These are phyloP conservation scores for Blastocystis sp. DNA, from an alignment of 352 stramenopile genomes.

Conservation along the genomic window DNA sequence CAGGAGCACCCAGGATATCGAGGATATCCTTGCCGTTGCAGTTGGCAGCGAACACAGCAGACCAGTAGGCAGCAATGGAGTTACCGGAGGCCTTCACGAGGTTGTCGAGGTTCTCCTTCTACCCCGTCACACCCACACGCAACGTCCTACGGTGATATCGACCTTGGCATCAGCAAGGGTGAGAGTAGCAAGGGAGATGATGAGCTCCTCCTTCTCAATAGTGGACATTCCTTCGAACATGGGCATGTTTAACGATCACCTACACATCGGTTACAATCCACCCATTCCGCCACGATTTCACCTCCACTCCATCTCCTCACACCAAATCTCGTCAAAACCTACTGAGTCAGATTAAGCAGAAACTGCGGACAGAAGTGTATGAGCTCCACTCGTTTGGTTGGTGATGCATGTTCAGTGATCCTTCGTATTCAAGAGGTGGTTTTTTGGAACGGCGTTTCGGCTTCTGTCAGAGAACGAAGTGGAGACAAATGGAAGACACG, in stretches of 20 bases:
- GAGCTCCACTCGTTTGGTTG: neutral
- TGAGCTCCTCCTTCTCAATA: slow-evolving; percentile 53
- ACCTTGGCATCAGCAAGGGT: slow-evolving; percentile 43
- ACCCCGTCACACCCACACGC: neutral
- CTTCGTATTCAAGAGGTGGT: neutral
- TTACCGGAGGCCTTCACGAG: neutral
- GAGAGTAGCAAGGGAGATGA: slow-evolving; percentile 51
- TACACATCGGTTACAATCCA: neutral
- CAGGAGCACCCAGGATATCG: slow-evolving; percentile 26
- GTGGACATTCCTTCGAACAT: slow-evolving; percentile 46
- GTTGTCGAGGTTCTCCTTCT: slow-evolving; percentile 48
- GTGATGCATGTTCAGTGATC: neutral
- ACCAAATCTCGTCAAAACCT: neutral
- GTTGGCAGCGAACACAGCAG: slow-evolving; percentile 16
- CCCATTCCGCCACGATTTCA: neutral
- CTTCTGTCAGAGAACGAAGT: too few species aligned
- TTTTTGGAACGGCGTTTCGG: too few species aligned
- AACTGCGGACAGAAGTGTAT: neutral
- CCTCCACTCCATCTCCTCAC: neutral
- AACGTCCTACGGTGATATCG: neutral
- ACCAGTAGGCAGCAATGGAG: slow-evolving; percentile 41
- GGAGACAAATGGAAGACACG: neutral
- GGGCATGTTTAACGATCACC: slow-evolving; percentile 13
- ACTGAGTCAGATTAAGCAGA: slow-evolving; percentile 28
- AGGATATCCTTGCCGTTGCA: slow-evolving; percentile 21